Evolutionary conservation across 1,284 basidiomycete genomes (phyloP), one percentile per base, ranked within the genome.

Genomic region (Malassezia pachydermatis): DNA sequence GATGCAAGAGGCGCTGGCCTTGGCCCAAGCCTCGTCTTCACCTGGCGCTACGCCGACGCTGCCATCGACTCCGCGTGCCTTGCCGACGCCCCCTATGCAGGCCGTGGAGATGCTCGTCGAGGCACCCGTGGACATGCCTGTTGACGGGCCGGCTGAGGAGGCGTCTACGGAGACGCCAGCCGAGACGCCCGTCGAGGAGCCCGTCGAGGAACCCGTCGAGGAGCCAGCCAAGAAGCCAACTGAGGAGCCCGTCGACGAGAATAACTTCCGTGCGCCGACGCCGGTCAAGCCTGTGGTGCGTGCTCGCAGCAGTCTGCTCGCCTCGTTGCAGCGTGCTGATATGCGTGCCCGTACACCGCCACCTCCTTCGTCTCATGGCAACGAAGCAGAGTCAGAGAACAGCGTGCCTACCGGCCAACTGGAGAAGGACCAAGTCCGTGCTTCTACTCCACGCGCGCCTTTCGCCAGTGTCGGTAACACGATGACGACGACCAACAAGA

Each of bases 311-410:
- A n/a, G 27, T 10, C 42, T 51, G 23, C 43, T 51, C 6, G 24
- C 24, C 5, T 44, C 49, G 23, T 35, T 51, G 19, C 32, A 41
- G 37, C 49, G 49, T 11, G 49, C 44, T 14, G 36, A 51, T 20
- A 38, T 45, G 37, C 49, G 49, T 25, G 27, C 49, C 5, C 49
- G 41, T 11, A 51, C 49, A n/a, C 49, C 49, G 9, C 37, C 49
- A 19, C 43, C 43, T 2, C 13, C 22, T 6, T 24, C 23, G 32
- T 13, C 20, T 11, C 20, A 10, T 13, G 8, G 34, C 10, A 13
- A 9, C 10, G 9, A 10, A 14, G 32, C 28, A 16, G 24, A 24
- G 10, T 10, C 4, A n/a, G 30, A 34, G 11, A 19, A 29, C 11
- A 2, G 20, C 20, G 34, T 11, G 13, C 7, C 10, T 6, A 17